Evolutionary conservation across 345 rosid genomes (phyloP), one percentile per base, ranked within the genome.

Genomic region (Erysimum cheiranthoides): DNA sequence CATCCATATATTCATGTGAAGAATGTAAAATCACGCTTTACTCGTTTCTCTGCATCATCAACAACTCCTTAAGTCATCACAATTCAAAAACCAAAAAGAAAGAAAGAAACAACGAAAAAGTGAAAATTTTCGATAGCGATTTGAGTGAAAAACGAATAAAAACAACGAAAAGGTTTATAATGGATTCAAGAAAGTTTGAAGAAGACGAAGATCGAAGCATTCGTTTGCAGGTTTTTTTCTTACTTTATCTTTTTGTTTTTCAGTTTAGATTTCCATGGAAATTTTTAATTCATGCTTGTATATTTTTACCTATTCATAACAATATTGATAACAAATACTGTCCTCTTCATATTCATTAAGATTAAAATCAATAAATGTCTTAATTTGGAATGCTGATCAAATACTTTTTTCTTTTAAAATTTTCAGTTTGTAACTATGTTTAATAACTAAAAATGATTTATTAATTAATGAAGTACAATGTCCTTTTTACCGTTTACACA

Each of bases 201-300:
- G 73, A 74, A 17, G 89, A 83, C 0, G 82, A 82, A 8, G 82
- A 85, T 61, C 86, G 84, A 61, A 84, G 89, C 73, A 73, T 91
- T 72, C 80, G 77, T 66, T 67, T 88, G 56, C 85, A 81, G 78
- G 82, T 88, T 40, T 52, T 46, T 71, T 60, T 36, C 25, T 31
- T 53, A 8, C 4, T 53, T 25, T 61, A 1, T 8, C 13, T 50
- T 40, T 10, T 32, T 69, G 12, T 30, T 34, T 38, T 52, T 39
- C 8, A 36, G 28, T 50, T 49, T 21, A 8, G 4, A 27, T 75
- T 40, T 38, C 2, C 10, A 10, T 49, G 2, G n/a, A 56, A 47
- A 32, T 4, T 50, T 67, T 66, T 58, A 14, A 35, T 10, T 27
- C 18, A 54, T 11, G 57, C 47, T 54, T 14, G 4, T 56, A 36